These are phyloP conservation scores for Leucaena leucocephala DNA, from an alignment of 306 rosid genomes.

Conservation along the genomic window DNA sequence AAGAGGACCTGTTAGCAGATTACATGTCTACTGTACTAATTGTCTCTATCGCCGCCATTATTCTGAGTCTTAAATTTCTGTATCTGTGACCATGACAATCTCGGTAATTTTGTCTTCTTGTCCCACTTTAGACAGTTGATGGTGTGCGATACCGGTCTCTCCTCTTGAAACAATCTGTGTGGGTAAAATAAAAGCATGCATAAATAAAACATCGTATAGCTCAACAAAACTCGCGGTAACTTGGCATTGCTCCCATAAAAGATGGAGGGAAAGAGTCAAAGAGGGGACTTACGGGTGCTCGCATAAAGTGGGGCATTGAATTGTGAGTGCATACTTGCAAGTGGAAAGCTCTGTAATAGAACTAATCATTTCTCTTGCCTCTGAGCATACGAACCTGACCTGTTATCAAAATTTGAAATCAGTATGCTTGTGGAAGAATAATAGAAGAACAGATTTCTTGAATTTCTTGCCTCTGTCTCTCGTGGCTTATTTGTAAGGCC, in stretches of 20 bases:
- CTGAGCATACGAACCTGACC: constrained; percentile 97
- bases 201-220: background rate
- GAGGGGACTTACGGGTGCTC: constrained; percentile 77
- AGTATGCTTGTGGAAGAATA: constrained; percentile 23
- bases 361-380: constrained; percentile 77
- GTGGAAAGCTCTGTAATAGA: constrained; percentile 94
- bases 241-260: background rate
- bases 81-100: constrained; percentile 62
- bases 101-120: constrained; percentile 33
- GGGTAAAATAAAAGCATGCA: constrained; percentile 26
- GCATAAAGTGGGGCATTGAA: constrained; percentile 89
- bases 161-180: constrained; percentile 83
- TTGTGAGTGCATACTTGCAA: constrained; percentile 93
- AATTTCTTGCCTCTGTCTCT: constrained; percentile 80
- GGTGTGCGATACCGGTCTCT: constrained; percentile 86
- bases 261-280: constrained; percentile 26
- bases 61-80: constrained; percentile 53
- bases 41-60: constrained; percentile 44
- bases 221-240: background rate
- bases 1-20: background rate
- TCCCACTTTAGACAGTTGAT: constrained; percentile 62
- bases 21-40: background rate
- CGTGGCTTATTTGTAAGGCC: constrained; percentile 91
- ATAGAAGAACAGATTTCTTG: background rate
- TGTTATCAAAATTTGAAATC: constrained; percentile 37